Evolutionary conservation across 192 early-diverging fungal genomes (phyloP), one percentile per base, ranked within the genome.

Genomic region (Podila horticola): DNA sequence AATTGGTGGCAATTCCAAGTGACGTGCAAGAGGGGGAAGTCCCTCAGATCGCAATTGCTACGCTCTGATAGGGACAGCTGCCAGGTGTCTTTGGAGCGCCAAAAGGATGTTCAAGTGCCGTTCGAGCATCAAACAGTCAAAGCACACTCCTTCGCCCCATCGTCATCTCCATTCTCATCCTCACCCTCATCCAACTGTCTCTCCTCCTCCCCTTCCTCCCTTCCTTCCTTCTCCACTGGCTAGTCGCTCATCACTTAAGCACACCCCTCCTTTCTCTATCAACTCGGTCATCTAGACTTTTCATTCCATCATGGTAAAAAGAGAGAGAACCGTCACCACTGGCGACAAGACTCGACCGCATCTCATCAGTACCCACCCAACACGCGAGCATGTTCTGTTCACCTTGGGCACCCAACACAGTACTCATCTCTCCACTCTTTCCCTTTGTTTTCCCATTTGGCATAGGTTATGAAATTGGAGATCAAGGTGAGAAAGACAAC

Each of bases 401-500:
- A 6, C 59, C 30, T 60, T 13, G 4, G 11, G 55, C 1, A n/a
- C 7, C 55, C 59, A 60, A 24, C 15, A 24, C 64, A 38, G 38
- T 59, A 60, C 48, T 73, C 71, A 73, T 49, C 71, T 66, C 61
- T 63, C 58, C 66, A 66, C 49, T 7, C 48, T 41, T 71, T 5
- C 1, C 19, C 11, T 50, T 28, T 70, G 45, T 38, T 5, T 60
- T 29, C 28, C 33, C 59, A 17, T 7, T 1, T 29, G 59, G 15
- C 22, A 24, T 61, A 81, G 77, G 77, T 66, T 52, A 81, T 81
- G 77, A 81, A 81, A 73, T 58, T 81, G 58, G 77, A 81, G 71
- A 81, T 81, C 67, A 81, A 81, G 67, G 77, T 81, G 73, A n/a
- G 6, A 55, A 30, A 48, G 26, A 48, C 24, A 49, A 24, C 24